Conservation (phyloP, 2,329 filamentous ascomycete species). For the Trichoderma koningii region DNA sequence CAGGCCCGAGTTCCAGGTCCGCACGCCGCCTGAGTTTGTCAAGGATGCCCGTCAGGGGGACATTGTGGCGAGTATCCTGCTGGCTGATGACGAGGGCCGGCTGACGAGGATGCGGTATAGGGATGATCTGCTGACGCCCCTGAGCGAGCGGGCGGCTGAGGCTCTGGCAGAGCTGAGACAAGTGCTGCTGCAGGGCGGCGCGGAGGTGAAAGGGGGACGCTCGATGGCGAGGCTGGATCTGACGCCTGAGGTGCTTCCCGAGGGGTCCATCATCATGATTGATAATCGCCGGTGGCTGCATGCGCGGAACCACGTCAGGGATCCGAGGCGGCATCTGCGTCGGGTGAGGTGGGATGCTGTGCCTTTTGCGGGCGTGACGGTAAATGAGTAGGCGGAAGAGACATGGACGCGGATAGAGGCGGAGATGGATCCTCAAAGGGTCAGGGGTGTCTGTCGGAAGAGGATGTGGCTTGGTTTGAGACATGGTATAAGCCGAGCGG, state of each 20-base stretch:
- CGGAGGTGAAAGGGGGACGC: slow-evolving; percentile 22
- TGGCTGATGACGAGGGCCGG: neutral
- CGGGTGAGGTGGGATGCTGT: slow-evolving; percentile 41
- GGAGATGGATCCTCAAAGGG: neutral
- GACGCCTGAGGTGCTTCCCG: slow-evolving; percentile 34
- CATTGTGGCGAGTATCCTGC: slow-evolving; percentile 35
- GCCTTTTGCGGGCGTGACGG: slow-evolving; percentile 28
- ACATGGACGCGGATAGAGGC: neutral
- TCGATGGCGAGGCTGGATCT: slow-evolving; percentile 34
- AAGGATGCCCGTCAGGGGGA: slow-evolving; percentile 31
- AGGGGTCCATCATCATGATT: slow-evolving; percentile 37
- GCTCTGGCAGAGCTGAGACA: slow-evolving; percentile 36
- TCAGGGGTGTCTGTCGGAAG: neutral
- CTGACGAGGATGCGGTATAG: slow-evolving; percentile 37
- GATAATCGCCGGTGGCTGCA: slow-evolving; percentile 44
- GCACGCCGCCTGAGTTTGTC: slow-evolving; percentile 41
- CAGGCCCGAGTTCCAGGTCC: slow-evolving; percentile 38
- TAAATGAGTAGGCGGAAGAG: neutral
- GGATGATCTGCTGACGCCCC: slow-evolving; percentile 38
- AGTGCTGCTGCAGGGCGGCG: slow-evolving; percentile 23
- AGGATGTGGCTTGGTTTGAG: neutral
- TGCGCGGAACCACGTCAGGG: slow-evolving; percentile 38
- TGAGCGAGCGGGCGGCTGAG: slow-evolving; percentile 31
- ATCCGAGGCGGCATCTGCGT: slow-evolving; percentile 41
- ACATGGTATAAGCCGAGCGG: neutral